Conservation (phyloP, 371 early-diverging fungal genomes). For the Apophysomyces elegans region DNA sequence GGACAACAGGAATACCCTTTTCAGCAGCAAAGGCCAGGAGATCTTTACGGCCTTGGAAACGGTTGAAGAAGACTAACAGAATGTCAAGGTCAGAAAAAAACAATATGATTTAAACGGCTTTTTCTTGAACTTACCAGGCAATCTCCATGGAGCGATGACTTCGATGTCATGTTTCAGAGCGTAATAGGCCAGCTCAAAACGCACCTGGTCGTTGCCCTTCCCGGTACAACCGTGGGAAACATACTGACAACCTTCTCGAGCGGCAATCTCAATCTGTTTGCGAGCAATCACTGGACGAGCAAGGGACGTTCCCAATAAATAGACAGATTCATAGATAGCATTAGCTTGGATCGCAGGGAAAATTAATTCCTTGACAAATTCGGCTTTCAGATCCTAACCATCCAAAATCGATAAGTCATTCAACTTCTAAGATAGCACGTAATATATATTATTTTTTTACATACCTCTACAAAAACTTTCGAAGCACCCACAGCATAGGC, state of each 20-base stretch:
- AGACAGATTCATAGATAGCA: slow-evolving; percentile 93
- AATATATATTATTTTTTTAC: slow-evolving; percentile 8
- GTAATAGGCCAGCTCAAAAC: slow-evolving; percentile 97
- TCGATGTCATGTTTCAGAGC: slow-evolving; percentile 91
- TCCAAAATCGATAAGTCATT: not conserved
- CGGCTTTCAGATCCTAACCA: slow-evolving; percentile 82
- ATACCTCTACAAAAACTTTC: slow-evolving; percentile 93
- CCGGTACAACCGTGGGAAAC: slow-evolving; percentile 99
- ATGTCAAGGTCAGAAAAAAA: slow-evolving; percentile 1
- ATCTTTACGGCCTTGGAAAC: slow-evolving; percentile 93
- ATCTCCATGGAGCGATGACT: slow-evolving; percentile 96
- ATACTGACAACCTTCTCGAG: slow-evolving; percentile 87
- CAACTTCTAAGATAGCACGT: not conserved
- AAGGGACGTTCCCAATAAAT: slow-evolving; percentile 95
- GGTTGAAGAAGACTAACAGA: slow-evolving; percentile 82
- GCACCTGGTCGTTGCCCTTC: slow-evolving; percentile 99
- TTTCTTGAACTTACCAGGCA: slow-evolving; percentile 67
- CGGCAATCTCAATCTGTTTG: slow-evolving; percentile 90
- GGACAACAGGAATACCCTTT: slow-evolving; percentile 92
- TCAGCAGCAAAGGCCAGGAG: slow-evolving; percentile 90
- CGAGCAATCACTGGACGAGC: slow-evolving; percentile 97
- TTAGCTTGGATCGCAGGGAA: slow-evolving; percentile 95
- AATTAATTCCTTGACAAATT: slow-evolving; percentile 92
- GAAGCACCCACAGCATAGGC: slow-evolving; percentile 92
- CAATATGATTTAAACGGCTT: not conserved